Evolutionary conservation across 1,284 basidiomycete genomes (phyloP).

Genomic region (Microbotryum intermedium): DNA sequence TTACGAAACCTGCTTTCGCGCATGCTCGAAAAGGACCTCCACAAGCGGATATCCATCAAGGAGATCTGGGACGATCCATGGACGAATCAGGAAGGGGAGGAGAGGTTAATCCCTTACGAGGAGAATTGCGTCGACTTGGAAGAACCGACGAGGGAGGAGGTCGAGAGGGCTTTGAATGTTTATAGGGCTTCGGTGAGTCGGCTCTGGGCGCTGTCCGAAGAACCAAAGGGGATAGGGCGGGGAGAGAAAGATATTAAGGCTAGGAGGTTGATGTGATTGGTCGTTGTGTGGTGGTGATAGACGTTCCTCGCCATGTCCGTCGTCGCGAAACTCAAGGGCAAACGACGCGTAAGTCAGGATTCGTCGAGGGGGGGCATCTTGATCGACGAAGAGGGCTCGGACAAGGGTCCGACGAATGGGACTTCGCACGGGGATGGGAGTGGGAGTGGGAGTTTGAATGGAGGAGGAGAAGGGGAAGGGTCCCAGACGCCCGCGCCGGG

Average conservation of each 20-base stretch:
- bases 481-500: background rate
- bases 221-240: too few species aligned
- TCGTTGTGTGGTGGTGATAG: too few species aligned
- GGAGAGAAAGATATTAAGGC: too few species aligned
- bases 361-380: background rate
- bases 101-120: conserved; percentile 40
- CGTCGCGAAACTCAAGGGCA: conserved; percentile 19
- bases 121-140: conserved; percentile 42
- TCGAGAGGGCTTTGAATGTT: conserved; percentile 39
- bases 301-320: conserved; percentile 1
- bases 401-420: too few species aligned
- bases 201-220: too few species aligned
- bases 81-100: conserved; percentile 38
- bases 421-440: background rate
- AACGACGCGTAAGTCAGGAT: conserved; percentile 2
- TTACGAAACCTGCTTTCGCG: conserved; percentile 37
- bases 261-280: too few species aligned
- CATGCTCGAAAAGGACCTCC: conserved; percentile 42
- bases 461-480: background rate
- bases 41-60: conserved; percentile 37
- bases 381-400: background rate
- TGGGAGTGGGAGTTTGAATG: background rate
- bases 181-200: conserved; percentile 25
- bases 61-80: conserved; percentile 42
- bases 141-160: conserved; percentile 42